Evolutionary conservation across 768 basidiomycete species (phyloP), one percentile per base, ranked within the genome.

Genomic region (Rhizopogon sp.): DNA sequence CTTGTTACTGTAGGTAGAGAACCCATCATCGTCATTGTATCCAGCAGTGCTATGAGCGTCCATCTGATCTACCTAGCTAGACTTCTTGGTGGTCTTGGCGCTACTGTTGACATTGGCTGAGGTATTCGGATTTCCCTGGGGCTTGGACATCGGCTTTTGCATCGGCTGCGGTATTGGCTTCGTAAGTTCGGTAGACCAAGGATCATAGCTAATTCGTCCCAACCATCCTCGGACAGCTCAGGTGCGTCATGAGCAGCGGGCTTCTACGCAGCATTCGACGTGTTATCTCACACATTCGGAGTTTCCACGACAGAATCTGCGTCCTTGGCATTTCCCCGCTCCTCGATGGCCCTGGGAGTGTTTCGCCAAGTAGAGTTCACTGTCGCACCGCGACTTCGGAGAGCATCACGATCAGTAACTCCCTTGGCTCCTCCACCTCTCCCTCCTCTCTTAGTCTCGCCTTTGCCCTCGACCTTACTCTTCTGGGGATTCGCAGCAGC

Each of bases 341-440:
- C 43, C 56, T 65, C 69, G 0, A 69, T 66, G 13, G 52, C 54
- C 4, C 69, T 62, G 14, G 69, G 65, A 11, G 58, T 39, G 0
- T 67, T 65, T 5, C 65, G 65, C 68, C 68, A 69, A 39, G 64
- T 69, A 1, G 62, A 69, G 58, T 45, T 71, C 46, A 69, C 64
- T 1, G 67, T 64, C 2, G 65, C 69, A 9, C 69, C 68, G 7
- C 66, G 55, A 25, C 67, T 66, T 16, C 66, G 59, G 59, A 67
- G 67, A 6, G 43, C 54, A 28, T 47, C 56, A 52, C 1, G 56
- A n/a, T 22, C 45, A 10, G 29, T 9, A 2, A 42, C 55, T 14
- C 39, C 39, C 14, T 43, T 67, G 5, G 4, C 29, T 20, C 17
- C 14, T 22, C 22, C 49, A 28, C 13, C 14, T 22, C 13, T 28